These are phyloP conservation scores for Grosmannia clavigera DNA, from an alignment of 2,329 filamentous ascomycete genomes.

Conservation along the genomic window DNA sequence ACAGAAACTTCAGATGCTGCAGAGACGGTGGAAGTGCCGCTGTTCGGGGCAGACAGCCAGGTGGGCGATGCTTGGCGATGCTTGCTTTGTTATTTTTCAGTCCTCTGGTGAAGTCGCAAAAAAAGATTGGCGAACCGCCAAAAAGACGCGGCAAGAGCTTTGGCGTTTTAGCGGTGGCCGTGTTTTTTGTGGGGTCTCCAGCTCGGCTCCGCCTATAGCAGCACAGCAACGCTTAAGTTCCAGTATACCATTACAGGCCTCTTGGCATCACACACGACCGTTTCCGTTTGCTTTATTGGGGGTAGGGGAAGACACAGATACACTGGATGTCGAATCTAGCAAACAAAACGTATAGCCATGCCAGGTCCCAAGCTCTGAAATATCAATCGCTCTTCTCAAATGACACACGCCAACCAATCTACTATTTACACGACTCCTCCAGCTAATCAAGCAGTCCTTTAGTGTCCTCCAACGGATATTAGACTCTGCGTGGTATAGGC, in stretches of 20 bases:
- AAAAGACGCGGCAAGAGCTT: constrained; percentile 11
- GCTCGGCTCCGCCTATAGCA: not conserved
- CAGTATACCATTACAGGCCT: not conserved
- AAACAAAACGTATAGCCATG: not conserved
- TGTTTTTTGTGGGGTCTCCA: constrained; percentile 6
- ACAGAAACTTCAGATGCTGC: not conserved
- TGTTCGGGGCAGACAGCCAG: not conserved
- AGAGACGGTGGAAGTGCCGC: not conserved
- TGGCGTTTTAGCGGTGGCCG: constrained; percentile 5
- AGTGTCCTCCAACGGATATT: not conserved
- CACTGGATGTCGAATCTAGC: not conserved
- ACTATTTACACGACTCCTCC: not conserved
- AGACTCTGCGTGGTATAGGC: not conserved
- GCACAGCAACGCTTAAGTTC: not conserved
- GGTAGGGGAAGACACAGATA: no score
- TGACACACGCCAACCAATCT: not conserved
- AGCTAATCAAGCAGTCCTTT: not conserved
- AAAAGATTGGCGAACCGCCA: constrained; percentile 2
- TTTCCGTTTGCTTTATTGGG: no score
- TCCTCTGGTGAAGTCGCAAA: constrained; percentile 6
- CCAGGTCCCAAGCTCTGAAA: not conserved
- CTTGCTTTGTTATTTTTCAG: not conserved
- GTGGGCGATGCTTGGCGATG: not conserved
- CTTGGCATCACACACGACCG: no score
- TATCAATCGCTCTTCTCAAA: not conserved